Conservation (phyloP, 192 early-diverging fungal genomes). For the Kappamyces sp. region DNA sequence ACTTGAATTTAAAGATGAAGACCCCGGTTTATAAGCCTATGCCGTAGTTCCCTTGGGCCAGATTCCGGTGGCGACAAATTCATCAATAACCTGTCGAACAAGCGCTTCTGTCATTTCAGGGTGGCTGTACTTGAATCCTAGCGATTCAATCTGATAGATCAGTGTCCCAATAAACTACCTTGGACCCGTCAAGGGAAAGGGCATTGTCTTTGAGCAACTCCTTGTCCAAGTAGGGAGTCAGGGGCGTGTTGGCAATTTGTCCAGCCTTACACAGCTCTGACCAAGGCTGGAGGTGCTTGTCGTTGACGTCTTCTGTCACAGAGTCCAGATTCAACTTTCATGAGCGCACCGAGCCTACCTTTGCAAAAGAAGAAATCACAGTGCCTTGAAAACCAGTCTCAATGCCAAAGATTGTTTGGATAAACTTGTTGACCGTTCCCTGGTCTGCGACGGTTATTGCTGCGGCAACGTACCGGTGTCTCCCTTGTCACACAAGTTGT, state of each 20-base stretch:
- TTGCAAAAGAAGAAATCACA: slow-evolving; percentile 70
- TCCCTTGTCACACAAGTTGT: slow-evolving; percentile 80
- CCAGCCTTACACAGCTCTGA: slow-evolving; percentile 69
- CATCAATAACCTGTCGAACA: slow-evolving; percentile 67
- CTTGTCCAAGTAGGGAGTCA: slow-evolving; percentile 90
- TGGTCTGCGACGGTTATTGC: slow-evolving; percentile 50
- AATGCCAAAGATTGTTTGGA: slow-evolving; percentile 71
- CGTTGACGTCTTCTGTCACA: slow-evolving; percentile 89
- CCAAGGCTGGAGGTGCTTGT: slow-evolving; percentile 91
- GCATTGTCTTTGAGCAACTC: slow-evolving; percentile 86
- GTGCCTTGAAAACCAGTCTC: slow-evolving; percentile 79
- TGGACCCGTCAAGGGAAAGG: slow-evolving; percentile 75
- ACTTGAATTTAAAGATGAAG: slow-evolving; percentile 8
- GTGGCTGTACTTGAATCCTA: slow-evolving; percentile 66
- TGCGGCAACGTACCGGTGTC: slow-evolving; percentile 65
- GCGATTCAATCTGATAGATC: slow-evolving; percentile 56
- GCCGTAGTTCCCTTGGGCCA: slow-evolving; percentile 70
- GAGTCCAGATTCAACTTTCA: slow-evolving; percentile 71
- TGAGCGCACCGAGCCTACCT: slow-evolving; percentile 47
- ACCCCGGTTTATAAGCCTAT: not conserved
- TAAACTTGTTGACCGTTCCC: slow-evolving; percentile 66
- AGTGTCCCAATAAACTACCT: slow-evolving; percentile 29
- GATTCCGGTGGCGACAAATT: slow-evolving; percentile 71
- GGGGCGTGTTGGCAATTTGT: slow-evolving; percentile 69
- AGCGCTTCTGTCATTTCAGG: slow-evolving; percentile 61